Percentiles rank a stretch among this genome's conserved stretches.
Conservation (phyloP, 2,329 filamentous ascomycete genomes). For the Colletotrichum sp. region DNA sequence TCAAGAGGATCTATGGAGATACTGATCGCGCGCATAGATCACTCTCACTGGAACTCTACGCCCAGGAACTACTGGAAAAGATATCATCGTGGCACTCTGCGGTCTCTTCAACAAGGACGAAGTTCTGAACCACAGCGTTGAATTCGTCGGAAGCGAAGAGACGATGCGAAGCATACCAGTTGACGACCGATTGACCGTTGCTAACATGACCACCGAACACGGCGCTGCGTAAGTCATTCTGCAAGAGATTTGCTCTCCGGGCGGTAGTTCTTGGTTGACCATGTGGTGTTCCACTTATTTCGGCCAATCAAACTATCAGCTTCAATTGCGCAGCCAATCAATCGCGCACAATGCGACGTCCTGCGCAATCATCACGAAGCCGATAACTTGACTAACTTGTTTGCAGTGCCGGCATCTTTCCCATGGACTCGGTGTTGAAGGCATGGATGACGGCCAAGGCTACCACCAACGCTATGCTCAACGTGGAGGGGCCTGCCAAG, state of each 20-base stretch:
- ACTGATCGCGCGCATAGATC: not conserved
- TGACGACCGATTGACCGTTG: slow-evolving; percentile 75
- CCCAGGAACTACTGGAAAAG: slow-evolving; percentile 85
- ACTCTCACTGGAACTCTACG: slow-evolving; percentile 79
- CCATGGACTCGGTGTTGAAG: slow-evolving; percentile 75
- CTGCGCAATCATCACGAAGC: not conserved
- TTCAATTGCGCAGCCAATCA: not conserved
- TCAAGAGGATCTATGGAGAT: not conserved
- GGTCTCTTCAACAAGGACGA: slow-evolving; percentile 86
- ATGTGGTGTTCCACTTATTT: not conserved
- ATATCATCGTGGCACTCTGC: slow-evolving; percentile 89
- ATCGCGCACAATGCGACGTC: rapidly evolving
- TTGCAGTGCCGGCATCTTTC: slow-evolving; percentile 65
- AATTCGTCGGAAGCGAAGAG: slow-evolving; percentile 82
- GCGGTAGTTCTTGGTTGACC: not conserved
- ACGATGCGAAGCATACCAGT: slow-evolving; percentile 76
- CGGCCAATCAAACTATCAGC: not conserved
- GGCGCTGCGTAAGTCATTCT: slow-evolving; percentile 57
- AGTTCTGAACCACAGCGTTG: slow-evolving; percentile 89
- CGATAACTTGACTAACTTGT: not conserved
- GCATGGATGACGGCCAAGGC: slow-evolving; percentile 81
- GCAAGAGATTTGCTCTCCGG: not conserved
- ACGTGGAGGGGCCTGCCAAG: slow-evolving; percentile 50
- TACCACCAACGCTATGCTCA: slow-evolving; percentile 69
- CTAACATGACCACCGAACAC: slow-evolving; percentile 87